phyloP scores from a whole-genome alignment of 2,329 filamentous ascomycete species.

The Magnaporthiopsis rhizophila region DNA sequence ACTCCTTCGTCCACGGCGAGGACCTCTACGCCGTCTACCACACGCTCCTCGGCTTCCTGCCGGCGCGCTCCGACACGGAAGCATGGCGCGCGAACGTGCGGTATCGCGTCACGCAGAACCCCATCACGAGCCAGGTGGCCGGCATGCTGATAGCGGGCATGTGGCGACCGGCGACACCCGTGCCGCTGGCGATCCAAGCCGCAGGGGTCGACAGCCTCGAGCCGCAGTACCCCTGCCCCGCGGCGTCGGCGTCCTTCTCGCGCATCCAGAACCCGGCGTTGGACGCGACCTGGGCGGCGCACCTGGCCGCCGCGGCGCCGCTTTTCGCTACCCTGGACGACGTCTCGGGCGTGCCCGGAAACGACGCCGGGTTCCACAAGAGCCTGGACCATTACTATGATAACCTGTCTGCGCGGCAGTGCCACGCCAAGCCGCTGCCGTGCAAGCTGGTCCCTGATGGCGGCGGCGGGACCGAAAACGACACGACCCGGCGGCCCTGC shows the following conservation, averaged over 20 bases:
- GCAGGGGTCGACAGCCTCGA: conserved; percentile 62
- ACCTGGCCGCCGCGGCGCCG: conserved; percentile 47
- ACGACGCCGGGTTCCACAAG: conserved; percentile 56
- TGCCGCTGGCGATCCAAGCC: conserved; percentile 43
- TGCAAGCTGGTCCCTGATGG: conserved; percentile 44
- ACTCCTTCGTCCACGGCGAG: conserved; percentile 68
- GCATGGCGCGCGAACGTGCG: conserved; percentile 37
- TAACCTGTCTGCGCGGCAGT: conserved; percentile 71
- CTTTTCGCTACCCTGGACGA: conserved; percentile 56
- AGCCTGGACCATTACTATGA: conserved; percentile 80
- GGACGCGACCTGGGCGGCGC: conserved; percentile 47
- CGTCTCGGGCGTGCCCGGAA: conserved; percentile 55
- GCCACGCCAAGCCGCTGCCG: conserved; percentile 64
- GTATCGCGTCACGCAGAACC: conserved; percentile 73
- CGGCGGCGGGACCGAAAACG: conserved; percentile 21
- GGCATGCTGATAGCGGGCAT: conserved; percentile 67
- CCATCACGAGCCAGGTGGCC: conserved; percentile 74
- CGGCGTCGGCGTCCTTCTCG: conserved; percentile 27
- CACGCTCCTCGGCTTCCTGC: conserved; percentile 60
- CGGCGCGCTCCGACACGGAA: conserved; percentile 30
- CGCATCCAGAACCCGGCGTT: conserved; percentile 25
- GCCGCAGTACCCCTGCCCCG: conserved; percentile 60
- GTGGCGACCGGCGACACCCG: conserved; percentile 33
- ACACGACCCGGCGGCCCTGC: conserved; percentile 44
- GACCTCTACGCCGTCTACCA: conserved; percentile 73